Evolutionary conservation across 805 yeast species (phyloP).

Genomic region (Pichia thaimueangensis): DNA sequence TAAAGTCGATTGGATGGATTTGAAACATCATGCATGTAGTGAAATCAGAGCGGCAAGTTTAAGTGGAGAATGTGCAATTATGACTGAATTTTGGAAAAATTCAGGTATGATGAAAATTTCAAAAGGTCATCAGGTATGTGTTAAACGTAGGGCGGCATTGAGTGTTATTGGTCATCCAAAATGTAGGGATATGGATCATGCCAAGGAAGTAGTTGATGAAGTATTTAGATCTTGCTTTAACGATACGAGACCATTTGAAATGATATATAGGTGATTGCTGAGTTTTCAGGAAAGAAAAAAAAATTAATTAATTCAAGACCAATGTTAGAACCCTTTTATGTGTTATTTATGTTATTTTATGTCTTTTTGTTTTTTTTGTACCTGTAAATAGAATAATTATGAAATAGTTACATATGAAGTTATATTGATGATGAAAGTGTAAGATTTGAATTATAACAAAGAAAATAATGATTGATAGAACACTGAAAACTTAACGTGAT

Average conservation of each 20-base stretch:
- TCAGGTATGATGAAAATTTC: conserved; percentile 28
- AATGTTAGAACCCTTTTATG: too few species aligned
- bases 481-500: too few species aligned
- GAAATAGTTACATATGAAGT: too few species aligned
- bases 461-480: too few species aligned
- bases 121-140: conserved; percentile 87
- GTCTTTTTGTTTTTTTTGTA: too few species aligned
- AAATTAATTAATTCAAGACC: too few species aligned
- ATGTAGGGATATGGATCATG: conserved; percentile 67
- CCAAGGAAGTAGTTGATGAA: conserved; percentile 70
- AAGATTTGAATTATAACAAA: too few species aligned
- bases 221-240: conserved; percentile 92
- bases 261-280: conserved; percentile 74
- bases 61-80: conserved; percentile 91
- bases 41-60: conserved; percentile 90
- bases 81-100: conserved; percentile 61
- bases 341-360: too few species aligned
- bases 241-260: conserved; percentile 94
- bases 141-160: conserved; percentile 77
- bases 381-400: too few species aligned
- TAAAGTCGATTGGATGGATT: conserved; percentile 75
- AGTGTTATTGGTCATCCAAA: conserved; percentile 84
- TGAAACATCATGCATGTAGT: conserved; percentile 94
- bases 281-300: too few species aligned
- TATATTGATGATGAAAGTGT: too few species aligned